Evolutionary conservation across 768 basidiomycete species (phyloP).

Genomic region (Tylopilus intermedius): DNA sequence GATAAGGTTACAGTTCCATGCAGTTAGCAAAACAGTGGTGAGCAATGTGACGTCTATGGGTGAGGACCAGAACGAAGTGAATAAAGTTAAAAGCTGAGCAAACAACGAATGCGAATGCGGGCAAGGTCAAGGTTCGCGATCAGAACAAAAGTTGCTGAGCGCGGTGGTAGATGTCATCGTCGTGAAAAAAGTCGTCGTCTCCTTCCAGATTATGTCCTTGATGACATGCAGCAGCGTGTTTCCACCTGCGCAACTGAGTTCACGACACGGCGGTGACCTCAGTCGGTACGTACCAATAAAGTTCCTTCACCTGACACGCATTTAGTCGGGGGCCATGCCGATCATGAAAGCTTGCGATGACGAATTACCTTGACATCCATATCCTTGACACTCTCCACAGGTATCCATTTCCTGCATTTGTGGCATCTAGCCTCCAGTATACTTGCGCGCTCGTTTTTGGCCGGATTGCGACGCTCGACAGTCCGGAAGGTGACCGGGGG

Average conservation of each 20-base stretch:
- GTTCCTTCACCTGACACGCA: constrained; percentile 54
- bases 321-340: background rate
- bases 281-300: constrained; percentile 60
- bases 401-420: constrained; percentile 68
- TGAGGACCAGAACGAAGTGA: constrained; percentile 8
- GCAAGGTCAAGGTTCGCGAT: background rate
- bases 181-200: constrained; percentile 53
- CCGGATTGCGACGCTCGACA: constrained; percentile 39
- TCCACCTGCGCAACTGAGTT: constrained; percentile 52
- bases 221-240: constrained; percentile 79
- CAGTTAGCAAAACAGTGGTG: constrained; percentile 12
- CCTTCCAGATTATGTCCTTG: constrained; percentile 50
- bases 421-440: constrained; percentile 76
- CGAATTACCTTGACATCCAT: constrained; percentile 60
- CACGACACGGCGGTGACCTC: background rate
- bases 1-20: background rate
- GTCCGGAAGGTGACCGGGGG: constrained; percentile 65
- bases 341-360: background rate
- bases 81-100: constrained; percentile 7
- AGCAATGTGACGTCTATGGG: constrained; percentile 6
- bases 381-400: constrained; percentile 68
- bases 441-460: constrained; percentile 54
- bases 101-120: background rate
- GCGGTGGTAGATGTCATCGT: constrained; percentile 42
- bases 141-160: constrained; percentile 14